These are phyloP conservation scores for Xerocomellus intermedius DNA, from an alignment of 768 basidiomycete genomes.

Conservation along the genomic window DNA sequence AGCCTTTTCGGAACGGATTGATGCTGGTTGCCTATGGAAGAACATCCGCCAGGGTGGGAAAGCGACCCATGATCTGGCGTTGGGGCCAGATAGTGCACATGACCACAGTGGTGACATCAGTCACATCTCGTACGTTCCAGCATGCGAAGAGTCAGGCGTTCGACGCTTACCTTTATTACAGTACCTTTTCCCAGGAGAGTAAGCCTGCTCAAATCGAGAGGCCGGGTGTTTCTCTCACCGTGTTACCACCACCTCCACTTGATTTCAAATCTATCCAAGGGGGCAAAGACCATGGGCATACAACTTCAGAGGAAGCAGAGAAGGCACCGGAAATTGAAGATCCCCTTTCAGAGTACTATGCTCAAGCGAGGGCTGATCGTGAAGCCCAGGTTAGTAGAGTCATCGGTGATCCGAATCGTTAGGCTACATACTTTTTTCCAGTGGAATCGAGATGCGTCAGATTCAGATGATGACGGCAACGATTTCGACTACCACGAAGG, in stretches of 20 bases:
- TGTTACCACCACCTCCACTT: slow-evolving; percentile 28
- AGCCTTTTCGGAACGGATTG: slow-evolving; percentile 46
- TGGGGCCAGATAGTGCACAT: not conserved
- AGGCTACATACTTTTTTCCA: slow-evolving; percentile 10
- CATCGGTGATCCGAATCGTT: not conserved
- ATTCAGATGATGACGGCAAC: slow-evolving; percentile 33
- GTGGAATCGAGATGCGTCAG: slow-evolving; percentile 37
- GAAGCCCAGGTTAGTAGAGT: slow-evolving; percentile 40
- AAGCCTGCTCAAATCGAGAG: not conserved
- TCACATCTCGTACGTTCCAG: slow-evolving; percentile 45
- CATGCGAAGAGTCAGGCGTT: not conserved
- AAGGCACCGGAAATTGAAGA: slow-evolving; percentile 34
- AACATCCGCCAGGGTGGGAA: slow-evolving; percentile 1
- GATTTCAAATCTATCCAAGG: slow-evolving; percentile 5
- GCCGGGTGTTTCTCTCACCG: slow-evolving; percentile 9
- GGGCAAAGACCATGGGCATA: not conserved
- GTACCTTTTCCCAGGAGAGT: slow-evolving; percentile 38
- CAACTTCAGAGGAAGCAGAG: not conserved
- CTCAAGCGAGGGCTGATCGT: slow-evolving; percentile 48
- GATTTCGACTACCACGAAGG: slow-evolving; percentile 15
- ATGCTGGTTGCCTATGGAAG: slow-evolving; percentile 38
- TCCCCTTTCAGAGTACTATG: slow-evolving; percentile 66
- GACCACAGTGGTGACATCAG: slow-evolving; percentile 37
- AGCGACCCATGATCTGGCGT: not conserved
- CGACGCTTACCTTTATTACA: slow-evolving; percentile 24